Percentiles rank a stretch among this genome's conserved stretches.
Conservation (phyloP, 1,139 yeast genomes). For the Magnusiomyces ingens region DNA sequence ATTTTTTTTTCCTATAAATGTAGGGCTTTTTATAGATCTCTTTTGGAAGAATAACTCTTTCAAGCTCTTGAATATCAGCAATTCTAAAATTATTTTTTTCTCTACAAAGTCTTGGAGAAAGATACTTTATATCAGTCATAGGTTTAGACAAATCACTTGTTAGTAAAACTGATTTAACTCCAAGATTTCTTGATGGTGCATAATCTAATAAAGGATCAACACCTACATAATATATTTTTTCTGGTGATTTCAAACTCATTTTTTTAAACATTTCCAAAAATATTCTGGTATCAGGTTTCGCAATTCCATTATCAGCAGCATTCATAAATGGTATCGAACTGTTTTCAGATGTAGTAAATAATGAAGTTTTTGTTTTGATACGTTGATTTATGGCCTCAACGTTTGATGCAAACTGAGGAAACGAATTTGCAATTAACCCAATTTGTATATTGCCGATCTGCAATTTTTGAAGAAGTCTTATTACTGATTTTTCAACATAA, state of each 20-base stretch:
- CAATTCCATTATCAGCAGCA: conserved; percentile 21
- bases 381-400: conserved; percentile 12
- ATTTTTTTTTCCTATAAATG: conserved; percentile 7
- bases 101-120: conserved; percentile 2
- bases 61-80: conserved; percentile 14
- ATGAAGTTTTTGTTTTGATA: background rate
- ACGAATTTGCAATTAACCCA: conserved; percentile 30
- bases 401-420: conserved; percentile 19
- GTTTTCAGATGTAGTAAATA: conserved; percentile 4
- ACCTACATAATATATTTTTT: conserved; percentile 19
- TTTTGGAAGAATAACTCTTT: conserved; percentile 14
- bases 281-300: conserved; percentile 18
- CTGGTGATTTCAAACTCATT: conserved; percentile 4
- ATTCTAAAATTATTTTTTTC: conserved; percentile 14
- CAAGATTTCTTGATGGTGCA: conserved; percentile 11
- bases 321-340: conserved; percentile 17
- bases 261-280: conserved; percentile 15
- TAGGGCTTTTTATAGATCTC: conserved; percentile 6
- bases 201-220: conserved; percentile 16
- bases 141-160: conserved; percentile 17
- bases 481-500: conserved; percentile 17
- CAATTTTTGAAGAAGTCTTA: conserved; percentile 18
- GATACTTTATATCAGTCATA: conserved; percentile 17
- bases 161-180: conserved; percentile 16
- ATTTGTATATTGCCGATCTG: conserved; percentile 20